Evolutionary conservation across 345 rosid species (phyloP).

Genomic region (Psidium friedrichsthalianum): DNA sequence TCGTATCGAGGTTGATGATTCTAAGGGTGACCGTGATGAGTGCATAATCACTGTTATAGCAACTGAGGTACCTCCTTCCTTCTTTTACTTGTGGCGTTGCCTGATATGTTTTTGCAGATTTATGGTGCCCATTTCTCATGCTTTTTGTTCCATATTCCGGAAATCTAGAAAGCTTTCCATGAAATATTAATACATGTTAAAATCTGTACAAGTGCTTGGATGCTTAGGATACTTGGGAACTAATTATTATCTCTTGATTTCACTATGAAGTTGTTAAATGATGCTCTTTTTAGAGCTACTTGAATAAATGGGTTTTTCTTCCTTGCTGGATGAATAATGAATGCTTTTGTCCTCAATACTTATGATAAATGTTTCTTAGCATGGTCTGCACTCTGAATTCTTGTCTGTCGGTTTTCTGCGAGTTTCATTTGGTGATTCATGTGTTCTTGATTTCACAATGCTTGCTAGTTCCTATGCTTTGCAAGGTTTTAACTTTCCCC

Average conservation of each 20-base stretch:
- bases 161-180: background rate
- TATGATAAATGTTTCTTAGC: background rate
- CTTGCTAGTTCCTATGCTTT: background rate
- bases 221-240: background rate
- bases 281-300: background rate
- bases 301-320: background rate
- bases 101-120: background rate
- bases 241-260: background rate
- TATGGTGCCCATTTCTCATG: background rate
- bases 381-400: background rate
- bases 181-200: background rate
- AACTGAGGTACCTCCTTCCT: slow-evolving; percentile 36
- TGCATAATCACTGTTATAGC: slow-evolving; percentile 62
- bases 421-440: background rate
- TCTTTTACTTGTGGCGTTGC: background rate
- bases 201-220: background rate
- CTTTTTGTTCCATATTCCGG: background rate
- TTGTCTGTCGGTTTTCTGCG: background rate
- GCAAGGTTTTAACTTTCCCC: background rate
- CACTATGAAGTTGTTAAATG: background rate
- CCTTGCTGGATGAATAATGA: background rate
- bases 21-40: slow-evolving; percentile 51
- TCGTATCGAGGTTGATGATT: slow-evolving; percentile 75
- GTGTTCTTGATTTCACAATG: background rate
- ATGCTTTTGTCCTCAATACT: background rate